Base-by-base conservation (phyloP, 805 yeast species). In the Ogataea pilisensis region DNA sequence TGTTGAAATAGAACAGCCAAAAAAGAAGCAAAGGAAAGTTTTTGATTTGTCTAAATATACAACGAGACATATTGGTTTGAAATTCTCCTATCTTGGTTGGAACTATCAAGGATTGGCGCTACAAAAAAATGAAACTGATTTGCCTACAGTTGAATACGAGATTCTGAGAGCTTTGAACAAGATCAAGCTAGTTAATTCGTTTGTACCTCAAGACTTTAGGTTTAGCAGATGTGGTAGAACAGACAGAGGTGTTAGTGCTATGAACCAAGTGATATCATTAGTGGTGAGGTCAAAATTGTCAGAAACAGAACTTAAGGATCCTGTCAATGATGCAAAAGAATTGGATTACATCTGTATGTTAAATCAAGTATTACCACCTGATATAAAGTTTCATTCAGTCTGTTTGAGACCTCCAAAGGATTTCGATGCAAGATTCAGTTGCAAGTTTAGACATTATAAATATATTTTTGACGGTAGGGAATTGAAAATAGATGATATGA, bases 221-320 rank as follows among this genome's bases (percentile, higher is more conserved):
- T 89, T 90, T 60, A 84, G 95, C 50, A 69, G 97, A 47, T 93
- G 98, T 65, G 98, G 98, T 0, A 72, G 98, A 54, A 91, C 98
- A 0, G 98, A 91, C 55, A 79, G 78, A 50, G 98, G 97, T n/a
- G 98, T 91, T 12, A 86, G 96, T 66, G 99, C 99, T 0, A 77
- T 93, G 82, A 85, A 87, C 49, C 99, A 93, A 62, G 98, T 93
- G 2, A 82, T 93, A 5, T 82, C 96, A 1, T 64, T 93, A 29
- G 64, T 69, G 13, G 81, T 91, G 21, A 71, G 99, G 49, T 87
- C 96, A 0, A 68, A 69, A 18, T 63, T 93, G 31, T 56, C 77
- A 0, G 51, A 54, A 1, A 90, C 82, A 34, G 85, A 87, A 37
- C 89, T 88, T 46, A 16, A 35, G 9, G 72, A 76, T 42, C 69